Base-by-base conservation (phyloP, 192 early-diverging fungal genomes). In the Coemansia sp. region DNA sequence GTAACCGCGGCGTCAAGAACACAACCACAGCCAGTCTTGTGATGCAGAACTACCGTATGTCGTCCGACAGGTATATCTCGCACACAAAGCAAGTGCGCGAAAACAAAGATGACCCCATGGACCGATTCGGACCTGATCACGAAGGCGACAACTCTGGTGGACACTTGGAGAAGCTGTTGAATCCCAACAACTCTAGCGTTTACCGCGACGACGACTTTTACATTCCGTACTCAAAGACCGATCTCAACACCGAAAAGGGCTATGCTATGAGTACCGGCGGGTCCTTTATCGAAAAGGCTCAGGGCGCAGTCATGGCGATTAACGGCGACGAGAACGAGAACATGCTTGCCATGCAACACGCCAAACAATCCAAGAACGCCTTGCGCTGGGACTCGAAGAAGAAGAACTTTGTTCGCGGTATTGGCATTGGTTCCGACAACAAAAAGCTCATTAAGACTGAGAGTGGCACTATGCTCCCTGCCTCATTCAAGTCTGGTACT, bases 401-500 rank as follows among this genome's bases (percentile, higher is more conserved):
- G 85, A 95, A 93, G 79, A 90, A 89, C 65, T 99, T 97, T 87
- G 88, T 94, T 39, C 77, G 83, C 34, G 89, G 95, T 22, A 68
- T 75, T 4, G 94, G 93, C 22, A 87, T 96, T 66, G 97, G 97
- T 15, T 71, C 91, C 1, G 96, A 99, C 70, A 99, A 99, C 82
- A 94, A 94, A 74, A 99, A 98, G 85, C 68, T 94, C 63, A 97
- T 99, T 61, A 87, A 86, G 42, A 94, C 92, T 4, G 97, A 99
- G 70, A 91, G 86, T 59, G 97, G 97, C 39, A 89, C 90, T n/a
- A 78, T 91, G 71, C 87, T 99, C 29, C 91, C 91, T 4, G 97
- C 95, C 5, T 87, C 88, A 17, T 98, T 91, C 83, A 95, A 94
- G 69, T 87, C 89, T 11, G 91, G 92, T 61, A 89, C 90, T 46